Conservation (phyloP, 2,329 filamentous ascomycete genomes). For the Mycogone perniciosa region DNA sequence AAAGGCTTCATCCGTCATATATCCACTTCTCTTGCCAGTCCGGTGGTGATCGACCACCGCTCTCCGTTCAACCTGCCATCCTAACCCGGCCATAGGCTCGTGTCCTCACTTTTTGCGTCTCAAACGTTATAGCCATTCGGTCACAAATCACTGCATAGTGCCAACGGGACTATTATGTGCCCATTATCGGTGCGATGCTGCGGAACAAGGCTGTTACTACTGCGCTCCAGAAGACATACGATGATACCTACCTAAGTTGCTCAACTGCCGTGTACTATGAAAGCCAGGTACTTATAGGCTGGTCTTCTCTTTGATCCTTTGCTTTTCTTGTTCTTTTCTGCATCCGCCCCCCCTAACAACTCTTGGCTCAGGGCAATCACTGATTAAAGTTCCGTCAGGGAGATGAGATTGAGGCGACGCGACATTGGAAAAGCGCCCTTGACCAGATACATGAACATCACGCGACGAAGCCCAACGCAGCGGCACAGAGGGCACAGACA, state of each 20-base stretch:
- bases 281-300: slow-evolving; percentile 57
- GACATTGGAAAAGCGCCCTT: slow-evolving; percentile 83
- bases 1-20: too few species aligned
- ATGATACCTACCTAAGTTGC: slow-evolving; percentile 90
- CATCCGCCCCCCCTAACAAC: not conserved
- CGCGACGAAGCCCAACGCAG: slow-evolving; percentile 62
- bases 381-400: slow-evolving; percentile 47
- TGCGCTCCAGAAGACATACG: slow-evolving; percentile 92
- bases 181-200: slow-evolving; percentile 38
- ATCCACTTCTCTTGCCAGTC: too few species aligned
- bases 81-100: too few species aligned
- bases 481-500: slow-evolving; percentile 60
- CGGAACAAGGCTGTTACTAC: slow-evolving; percentile 55
- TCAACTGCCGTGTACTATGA: slow-evolving; percentile 97
- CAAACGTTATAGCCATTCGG: too few species aligned
- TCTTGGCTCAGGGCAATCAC: not conserved
- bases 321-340: slow-evolving; percentile 15
- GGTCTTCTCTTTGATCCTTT: not conserved
- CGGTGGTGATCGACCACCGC: too few species aligned
- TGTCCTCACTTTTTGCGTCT: too few species aligned
- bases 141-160: too few species aligned
- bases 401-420: slow-evolving; percentile 83
- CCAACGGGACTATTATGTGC: too few species aligned
- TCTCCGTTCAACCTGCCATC: too few species aligned
- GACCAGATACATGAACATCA: slow-evolving; percentile 85